These are phyloP conservation scores for Aspergillus niger DNA, from an alignment of 2,329 filamentous ascomycete species.

Conservation along the genomic window DNA sequence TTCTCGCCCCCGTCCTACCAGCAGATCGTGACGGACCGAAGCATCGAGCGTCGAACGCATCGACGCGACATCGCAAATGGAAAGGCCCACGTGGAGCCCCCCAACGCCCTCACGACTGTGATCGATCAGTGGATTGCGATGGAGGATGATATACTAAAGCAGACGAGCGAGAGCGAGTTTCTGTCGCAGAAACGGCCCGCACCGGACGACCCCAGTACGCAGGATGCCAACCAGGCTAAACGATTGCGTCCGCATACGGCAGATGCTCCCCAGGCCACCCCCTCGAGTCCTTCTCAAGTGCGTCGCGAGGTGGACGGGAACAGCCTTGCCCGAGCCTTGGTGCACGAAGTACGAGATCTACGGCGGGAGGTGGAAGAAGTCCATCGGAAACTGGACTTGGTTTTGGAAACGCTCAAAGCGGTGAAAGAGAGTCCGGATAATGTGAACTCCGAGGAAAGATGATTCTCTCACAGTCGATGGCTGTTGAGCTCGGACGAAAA, in stretches of 20 bases:
- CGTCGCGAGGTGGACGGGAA: neutral
- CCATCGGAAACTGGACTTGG: neutral
- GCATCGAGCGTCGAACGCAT: neutral
- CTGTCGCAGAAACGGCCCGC: neutral
- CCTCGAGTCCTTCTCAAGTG: neutral
- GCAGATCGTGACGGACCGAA: neutral
- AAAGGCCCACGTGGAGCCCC: neutral
- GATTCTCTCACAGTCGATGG: no score
- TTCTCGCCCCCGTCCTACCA: neutral
- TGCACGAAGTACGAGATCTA: neutral
- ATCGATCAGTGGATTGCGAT: neutral
- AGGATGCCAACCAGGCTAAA: neutral
- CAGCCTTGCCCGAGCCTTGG: neutral
- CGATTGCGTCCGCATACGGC: neutral
- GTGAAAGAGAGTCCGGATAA: neutral
- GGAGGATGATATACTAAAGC: neutral
- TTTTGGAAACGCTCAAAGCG: neutral
- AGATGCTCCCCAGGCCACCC: neutral
- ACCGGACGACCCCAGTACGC: neutral
- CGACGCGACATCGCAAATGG: neutral
- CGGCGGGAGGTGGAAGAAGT: neutral
- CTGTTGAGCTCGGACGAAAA: neutral
- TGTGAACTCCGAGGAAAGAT: no score
- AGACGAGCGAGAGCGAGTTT: neutral
- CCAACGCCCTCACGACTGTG: neutral